Evolutionary conservation across 768 basidiomycete genomes (phyloP).

Genomic region (Fomitopsis pulvina): DNA sequence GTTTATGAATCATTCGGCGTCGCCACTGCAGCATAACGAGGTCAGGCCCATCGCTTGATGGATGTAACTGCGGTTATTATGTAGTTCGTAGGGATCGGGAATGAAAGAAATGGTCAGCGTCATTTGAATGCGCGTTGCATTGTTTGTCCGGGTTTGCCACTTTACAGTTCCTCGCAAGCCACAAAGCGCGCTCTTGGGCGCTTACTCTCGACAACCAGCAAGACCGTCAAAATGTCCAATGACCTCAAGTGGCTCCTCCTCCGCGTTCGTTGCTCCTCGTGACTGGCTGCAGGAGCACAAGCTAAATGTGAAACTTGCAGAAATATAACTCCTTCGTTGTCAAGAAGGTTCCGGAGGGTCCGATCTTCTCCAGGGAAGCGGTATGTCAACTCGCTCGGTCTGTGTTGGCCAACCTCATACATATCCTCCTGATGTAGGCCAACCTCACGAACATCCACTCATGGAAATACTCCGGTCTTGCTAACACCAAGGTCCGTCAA

Average conservation of each 20-base stretch:
- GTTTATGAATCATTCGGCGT: no score
- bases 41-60: no score
- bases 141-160: constrained; percentile 18
- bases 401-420: background rate
- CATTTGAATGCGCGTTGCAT: no score
- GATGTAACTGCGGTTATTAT: no score
- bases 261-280: constrained; percentile 50
- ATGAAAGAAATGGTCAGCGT: no score
- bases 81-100: no score
- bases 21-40: no score
- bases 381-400: constrained; percentile 35
- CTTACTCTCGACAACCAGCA: constrained; percentile 18
- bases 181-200: constrained; percentile 18
- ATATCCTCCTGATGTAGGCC: constrained; percentile 42
- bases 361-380: constrained; percentile 78
- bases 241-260: constrained; percentile 94
- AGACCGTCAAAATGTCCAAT: constrained; percentile 59
- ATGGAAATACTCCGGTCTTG: constrained; percentile 87
- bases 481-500: constrained; percentile 70
- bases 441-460: constrained; percentile 87
- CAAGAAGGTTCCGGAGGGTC: constrained; percentile 67
- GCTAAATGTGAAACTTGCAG: constrained; percentile 29
- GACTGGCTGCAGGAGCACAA: background rate
- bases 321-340: constrained; percentile 83
- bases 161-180: constrained; percentile 26